Evolutionary conservation across 108 stramenopile genomes (phyloP).

Genomic region (Pseudonitzschia pungens): DNA sequence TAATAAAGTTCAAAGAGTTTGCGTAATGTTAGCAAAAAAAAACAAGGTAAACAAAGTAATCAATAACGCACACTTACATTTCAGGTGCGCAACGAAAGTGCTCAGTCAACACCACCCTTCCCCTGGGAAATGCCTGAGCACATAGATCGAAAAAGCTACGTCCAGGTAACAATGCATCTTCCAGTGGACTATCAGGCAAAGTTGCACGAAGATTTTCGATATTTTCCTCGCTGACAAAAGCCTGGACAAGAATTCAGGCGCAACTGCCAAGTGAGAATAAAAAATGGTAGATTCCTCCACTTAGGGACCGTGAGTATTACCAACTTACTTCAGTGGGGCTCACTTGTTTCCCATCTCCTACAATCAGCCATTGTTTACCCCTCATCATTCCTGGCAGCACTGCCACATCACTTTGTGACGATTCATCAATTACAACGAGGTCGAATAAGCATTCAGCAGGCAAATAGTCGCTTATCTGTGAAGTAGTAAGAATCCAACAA

Average conservation of each 20-base stretch:
- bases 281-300: background rate
- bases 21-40: background rate
- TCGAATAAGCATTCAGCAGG: conserved; percentile 62
- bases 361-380: conserved; percentile 73
- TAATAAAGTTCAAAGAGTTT: background rate
- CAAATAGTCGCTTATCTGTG: conserved; percentile 63
- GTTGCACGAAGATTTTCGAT: conserved; percentile 47
- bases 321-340: conserved; percentile 46
- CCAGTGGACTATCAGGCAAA: conserved; percentile 46
- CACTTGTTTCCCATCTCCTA: conserved; percentile 70
- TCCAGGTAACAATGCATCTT: conserved; percentile 48
- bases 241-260: background rate
- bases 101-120: conserved; percentile 57
- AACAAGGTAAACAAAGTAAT: background rate
- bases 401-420: conserved; percentile 59
- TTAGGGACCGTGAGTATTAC: background rate
- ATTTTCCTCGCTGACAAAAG: conserved; percentile 56
- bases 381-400: conserved; percentile 62
- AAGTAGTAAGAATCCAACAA: conserved; percentile 64
- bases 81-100: conserved; percentile 67
- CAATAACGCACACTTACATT: conserved; percentile 14
- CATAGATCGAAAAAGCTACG: conserved; percentile 66
- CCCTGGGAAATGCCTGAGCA: conserved; percentile 59
- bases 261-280: background rate
- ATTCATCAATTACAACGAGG: conserved; percentile 63